These are phyloP conservation scores for Nidula microcarpa DNA, from an alignment of 768 basidiomycete species.

Conservation along the genomic window DNA sequence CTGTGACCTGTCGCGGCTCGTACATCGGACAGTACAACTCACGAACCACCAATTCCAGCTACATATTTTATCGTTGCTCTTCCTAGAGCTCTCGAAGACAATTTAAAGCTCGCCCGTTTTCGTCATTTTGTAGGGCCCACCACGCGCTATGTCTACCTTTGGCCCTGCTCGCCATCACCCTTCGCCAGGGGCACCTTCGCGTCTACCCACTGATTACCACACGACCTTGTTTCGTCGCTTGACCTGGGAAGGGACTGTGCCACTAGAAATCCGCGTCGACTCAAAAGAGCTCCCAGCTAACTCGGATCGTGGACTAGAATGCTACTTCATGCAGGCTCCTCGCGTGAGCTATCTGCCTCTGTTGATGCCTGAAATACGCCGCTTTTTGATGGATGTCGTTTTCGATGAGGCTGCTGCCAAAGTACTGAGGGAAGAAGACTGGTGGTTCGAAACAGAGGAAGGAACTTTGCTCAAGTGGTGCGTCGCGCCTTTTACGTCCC, in stretches of 20 bases:
- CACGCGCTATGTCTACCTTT: conserved; percentile 42
- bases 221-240: conserved; percentile 85
- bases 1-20: too few relatives aligned
- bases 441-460: conserved; percentile 96
- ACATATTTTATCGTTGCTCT: not conserved
- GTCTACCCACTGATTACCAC: conserved; percentile 41
- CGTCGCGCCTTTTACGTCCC: conserved; percentile 17
- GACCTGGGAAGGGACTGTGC: conserved; percentile 89
- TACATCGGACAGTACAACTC: too few relatives aligned
- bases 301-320: conserved; percentile 85
- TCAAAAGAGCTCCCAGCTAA: conserved; percentile 87
- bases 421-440: conserved; percentile 79
- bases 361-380: conserved; percentile 82
- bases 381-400: conserved; percentile 88
- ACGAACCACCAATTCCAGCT: not conserved
- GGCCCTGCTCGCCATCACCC: conserved; percentile 49
- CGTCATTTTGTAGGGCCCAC: too few relatives aligned
- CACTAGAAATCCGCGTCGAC: conserved; percentile 86
- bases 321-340: conserved; percentile 88
- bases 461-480: conserved; percentile 86
- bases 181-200: conserved; percentile 21
- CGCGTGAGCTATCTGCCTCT: conserved; percentile 92
- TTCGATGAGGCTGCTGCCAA: conserved; percentile 83
- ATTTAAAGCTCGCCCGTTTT: too few relatives aligned
- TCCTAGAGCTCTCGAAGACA: too few relatives aligned